Conservation (phyloP, 139 green algal genomes). For the Pseudopediastrum boryanum region DNA sequence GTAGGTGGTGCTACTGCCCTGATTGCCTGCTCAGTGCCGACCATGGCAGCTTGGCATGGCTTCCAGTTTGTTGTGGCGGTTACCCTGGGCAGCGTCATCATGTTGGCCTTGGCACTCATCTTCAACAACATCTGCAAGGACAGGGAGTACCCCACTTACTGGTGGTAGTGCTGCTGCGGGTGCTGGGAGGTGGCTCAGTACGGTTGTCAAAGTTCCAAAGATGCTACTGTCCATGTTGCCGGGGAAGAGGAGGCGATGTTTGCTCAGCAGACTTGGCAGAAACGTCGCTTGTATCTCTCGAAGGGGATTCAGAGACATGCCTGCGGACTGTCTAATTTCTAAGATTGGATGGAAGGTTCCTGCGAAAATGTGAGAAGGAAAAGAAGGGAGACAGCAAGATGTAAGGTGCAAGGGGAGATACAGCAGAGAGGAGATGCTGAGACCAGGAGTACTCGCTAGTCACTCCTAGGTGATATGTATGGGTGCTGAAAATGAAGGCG, state of each 20-base stretch:
- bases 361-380: too few relatives aligned
- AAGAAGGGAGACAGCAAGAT: too few relatives aligned
- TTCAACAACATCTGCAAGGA: conserved; percentile 43
- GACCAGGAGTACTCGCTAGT: too few relatives aligned
- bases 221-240: background rate
- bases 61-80: conserved; percentile 50
- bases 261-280: background rate
- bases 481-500: too few relatives aligned
- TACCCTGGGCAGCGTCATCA: conserved; percentile 30
- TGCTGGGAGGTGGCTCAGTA: background rate
- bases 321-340: background rate
- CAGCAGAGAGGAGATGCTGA: too few relatives aligned
- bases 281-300: background rate
- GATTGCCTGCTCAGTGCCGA: conserved; percentile 26
- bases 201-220: background rate
- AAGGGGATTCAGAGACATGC: background rate
- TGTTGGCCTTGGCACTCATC: conserved; percentile 40
- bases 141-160: conserved; percentile 51
- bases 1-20: conserved; percentile 53
- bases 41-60: conserved; percentile 41
- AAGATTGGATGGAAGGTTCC: too few relatives aligned
- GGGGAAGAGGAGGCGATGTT: background rate
- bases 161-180: too few relatives aligned
- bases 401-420: too few relatives aligned
- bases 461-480: too few relatives aligned